Conservation (phyloP, 2,329 filamentous ascomycete species). For the Leptographium radiaticola region DNA sequence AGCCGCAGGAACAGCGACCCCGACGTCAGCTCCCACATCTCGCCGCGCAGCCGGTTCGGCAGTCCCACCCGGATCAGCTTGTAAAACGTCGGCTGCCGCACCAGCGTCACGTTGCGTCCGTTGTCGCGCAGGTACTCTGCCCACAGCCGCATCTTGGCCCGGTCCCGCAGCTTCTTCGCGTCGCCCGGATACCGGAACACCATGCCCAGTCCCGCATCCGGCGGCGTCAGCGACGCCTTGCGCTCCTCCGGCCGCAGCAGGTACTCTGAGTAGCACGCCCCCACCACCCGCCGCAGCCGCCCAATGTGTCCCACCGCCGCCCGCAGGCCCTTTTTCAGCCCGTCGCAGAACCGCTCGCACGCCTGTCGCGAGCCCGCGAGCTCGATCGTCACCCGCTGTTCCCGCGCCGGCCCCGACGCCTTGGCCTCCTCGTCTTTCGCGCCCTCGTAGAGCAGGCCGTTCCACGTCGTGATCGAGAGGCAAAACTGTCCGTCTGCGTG, state of each 20-base stretch:
- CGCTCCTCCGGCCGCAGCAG: slow-evolving; percentile 50
- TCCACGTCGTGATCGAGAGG: slow-evolving; percentile 91
- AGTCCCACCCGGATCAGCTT: slow-evolving; percentile 92
- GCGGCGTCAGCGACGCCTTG: slow-evolving; percentile 51
- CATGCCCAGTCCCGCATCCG: slow-evolving; percentile 90
- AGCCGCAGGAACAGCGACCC: slow-evolving; percentile 82
- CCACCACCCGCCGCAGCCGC: slow-evolving; percentile 66
- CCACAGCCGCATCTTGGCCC: slow-evolving; percentile 96
- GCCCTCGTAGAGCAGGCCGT: slow-evolving; percentile 47
- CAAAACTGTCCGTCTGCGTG: slow-evolving; percentile 50
- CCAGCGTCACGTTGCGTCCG: slow-evolving; percentile 79
- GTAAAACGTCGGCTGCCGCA: slow-evolving; percentile 94
- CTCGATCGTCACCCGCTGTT: slow-evolving; percentile 84
- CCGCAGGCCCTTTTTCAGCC: slow-evolving; percentile 77
- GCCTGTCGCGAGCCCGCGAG: slow-evolving; percentile 77
- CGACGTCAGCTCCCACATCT: slow-evolving; percentile 91
- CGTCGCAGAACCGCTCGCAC: slow-evolving; percentile 94
- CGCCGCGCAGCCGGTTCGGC: slow-evolving; percentile 82
- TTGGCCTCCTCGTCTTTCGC: slow-evolving; percentile 37
- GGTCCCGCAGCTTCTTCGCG: slow-evolving; percentile 80
- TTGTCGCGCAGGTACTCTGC: slow-evolving; percentile 94
- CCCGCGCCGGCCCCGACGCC: slow-evolving; percentile 26
- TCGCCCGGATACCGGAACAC: slow-evolving; percentile 91
- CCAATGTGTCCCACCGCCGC: slow-evolving; percentile 80
- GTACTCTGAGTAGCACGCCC: slow-evolving; percentile 87